Base-by-base conservation (phyloP, 306 rosid genomes). In the cucumber (Cucumis sativus) region DNA sequence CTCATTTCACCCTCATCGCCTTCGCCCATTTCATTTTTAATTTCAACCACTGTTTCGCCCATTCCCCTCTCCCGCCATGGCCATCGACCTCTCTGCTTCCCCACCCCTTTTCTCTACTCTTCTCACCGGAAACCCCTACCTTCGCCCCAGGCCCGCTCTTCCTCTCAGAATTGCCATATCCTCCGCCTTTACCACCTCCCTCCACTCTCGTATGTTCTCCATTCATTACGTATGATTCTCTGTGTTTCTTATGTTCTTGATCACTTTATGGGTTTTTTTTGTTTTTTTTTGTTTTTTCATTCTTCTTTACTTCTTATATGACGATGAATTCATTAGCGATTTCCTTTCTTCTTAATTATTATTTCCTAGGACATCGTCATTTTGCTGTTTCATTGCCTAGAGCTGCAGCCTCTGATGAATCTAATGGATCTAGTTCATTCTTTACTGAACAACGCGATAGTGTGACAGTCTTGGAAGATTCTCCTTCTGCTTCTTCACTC, bases 361-460 rank as follows among this genome's bases (percentile, higher is more conserved):
- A 4, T 52, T 52, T 72, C 45, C 6, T 37, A 72, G 77, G 77
- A 17, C n/a, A 8, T 72, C 77, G 39, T 8, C 62, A 10, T 62
- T 62, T 62, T 73, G 2, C 45, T 37, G 20, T 17, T 62, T 58
- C 74, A 10, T 55, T 59, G 62, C 73, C 78, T 10, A 71, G 74
- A 72, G 82, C 78, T 3, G 39, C 82, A 7, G 39, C 79, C 6
- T 81, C 89, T 11, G 88, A 84, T 17, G 90, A 84, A 30, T 77
- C 86, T 30, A 51, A 66, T 57, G 89, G 81, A 16, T 23, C 49
- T 3, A 64, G 79, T 58, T 60, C 64, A 23, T 82, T 69, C 12
- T 3, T 28, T 45, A 40, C 63, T 28, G 83, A 84, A 75, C 65
- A 80, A n/a, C 80, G 59, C 3, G 84, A 81, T 17, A 35, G 59